A percentile compares a stretch with the other conserved stretches of the same genome.
Conservation (phyloP, 306 rosid genomes). For the Purshia tridentata region DNA sequence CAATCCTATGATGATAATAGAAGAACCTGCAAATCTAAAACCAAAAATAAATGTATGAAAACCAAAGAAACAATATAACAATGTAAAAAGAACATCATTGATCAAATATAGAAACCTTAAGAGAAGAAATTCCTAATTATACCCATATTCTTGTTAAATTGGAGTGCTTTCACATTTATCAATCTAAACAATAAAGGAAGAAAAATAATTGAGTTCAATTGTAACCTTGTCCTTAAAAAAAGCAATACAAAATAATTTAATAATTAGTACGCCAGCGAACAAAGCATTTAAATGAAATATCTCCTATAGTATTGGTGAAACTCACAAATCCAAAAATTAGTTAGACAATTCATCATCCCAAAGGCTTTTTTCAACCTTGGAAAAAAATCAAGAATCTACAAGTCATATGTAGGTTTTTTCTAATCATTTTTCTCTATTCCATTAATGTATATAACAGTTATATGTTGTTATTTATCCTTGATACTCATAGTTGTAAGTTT, state of each 20-base stretch:
- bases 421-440: neutral
- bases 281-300: neutral
- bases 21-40: neutral
- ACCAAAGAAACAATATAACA: neutral
- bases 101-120: neutral
- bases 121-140: neutral
- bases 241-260: neutral
- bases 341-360: neutral
- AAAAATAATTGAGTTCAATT: neutral
- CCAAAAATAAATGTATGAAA: neutral
- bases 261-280: neutral
- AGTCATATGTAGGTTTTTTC: neutral
- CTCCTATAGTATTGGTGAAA: neutral
- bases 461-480: neutral
- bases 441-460: neutral
- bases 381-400: neutral
- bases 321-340: neutral
- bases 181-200: neutral
- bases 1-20: neutral
- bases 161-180: neutral
- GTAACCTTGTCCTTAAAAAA: neutral
- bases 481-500: conserved; percentile 4
- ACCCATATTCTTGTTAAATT: neutral
- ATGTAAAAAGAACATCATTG: neutral
- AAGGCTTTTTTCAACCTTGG: neutral